phyloP scores from a whole-genome alignment of 805 yeast genomes.

The Saturnispora hagleri region DNA sequence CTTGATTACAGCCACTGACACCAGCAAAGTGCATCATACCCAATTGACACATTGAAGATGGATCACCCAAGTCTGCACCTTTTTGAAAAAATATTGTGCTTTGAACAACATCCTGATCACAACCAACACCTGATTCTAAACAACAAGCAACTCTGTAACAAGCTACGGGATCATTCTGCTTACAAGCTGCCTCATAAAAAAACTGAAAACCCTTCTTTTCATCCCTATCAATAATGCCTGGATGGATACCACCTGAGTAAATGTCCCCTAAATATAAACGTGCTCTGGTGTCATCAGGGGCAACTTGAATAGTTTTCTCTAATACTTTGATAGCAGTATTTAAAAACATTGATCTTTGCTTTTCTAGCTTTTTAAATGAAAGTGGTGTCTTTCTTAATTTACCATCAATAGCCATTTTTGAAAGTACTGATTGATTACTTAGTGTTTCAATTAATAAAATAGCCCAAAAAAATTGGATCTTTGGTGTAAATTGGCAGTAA shows the following conservation, averaged over 20 bases:
- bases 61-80: constrained; percentile 56
- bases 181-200: constrained; percentile 48
- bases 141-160: constrained; percentile 65
- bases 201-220: constrained; percentile 52
- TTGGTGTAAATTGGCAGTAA: constrained; percentile 35
- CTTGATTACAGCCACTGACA: constrained; percentile 23
- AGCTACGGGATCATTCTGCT: constrained; percentile 47
- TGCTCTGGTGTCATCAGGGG: constrained; percentile 47
- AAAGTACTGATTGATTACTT: constrained; percentile 31
- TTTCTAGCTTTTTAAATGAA: constrained; percentile 35
- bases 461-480: constrained; percentile 57
- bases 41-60: constrained; percentile 63
- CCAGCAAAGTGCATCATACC: constrained; percentile 53
- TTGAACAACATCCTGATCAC: constrained; percentile 32
- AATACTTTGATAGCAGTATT: constrained; percentile 50
- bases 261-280: constrained; percentile 52
- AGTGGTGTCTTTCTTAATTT: constrained; percentile 31
- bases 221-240: constrained; percentile 42
- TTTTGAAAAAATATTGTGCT: constrained; percentile 47
- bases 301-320: constrained; percentile 40
- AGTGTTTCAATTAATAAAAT: constrained; percentile 43
- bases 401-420: constrained; percentile 41
- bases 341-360: constrained; percentile 47
- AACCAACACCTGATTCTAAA: constrained; percentile 56
- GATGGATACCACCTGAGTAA: constrained; percentile 42